phyloP scores from a whole-genome alignment of 805 yeast genomes.

The Pichia cabralensis region DNA sequence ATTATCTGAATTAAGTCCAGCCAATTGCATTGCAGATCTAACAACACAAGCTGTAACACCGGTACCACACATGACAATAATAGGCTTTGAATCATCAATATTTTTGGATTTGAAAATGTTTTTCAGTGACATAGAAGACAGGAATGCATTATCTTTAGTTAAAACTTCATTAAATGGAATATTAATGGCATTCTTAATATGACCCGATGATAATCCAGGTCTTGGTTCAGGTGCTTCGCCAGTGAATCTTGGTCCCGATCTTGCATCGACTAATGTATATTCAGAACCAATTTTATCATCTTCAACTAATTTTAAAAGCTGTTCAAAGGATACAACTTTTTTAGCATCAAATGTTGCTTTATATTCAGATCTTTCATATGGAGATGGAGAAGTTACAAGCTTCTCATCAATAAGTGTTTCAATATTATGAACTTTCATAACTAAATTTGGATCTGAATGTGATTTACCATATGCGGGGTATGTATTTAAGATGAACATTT shows the following conservation, averaged over 20 bases:
- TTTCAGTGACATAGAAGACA: slow-evolving; percentile 35
- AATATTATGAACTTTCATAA: slow-evolving; percentile 13
- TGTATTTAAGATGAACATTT: slow-evolving; percentile 60
- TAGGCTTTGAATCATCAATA: slow-evolving; percentile 42
- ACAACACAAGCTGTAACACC: slow-evolving; percentile 93
- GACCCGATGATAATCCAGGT: slow-evolving; percentile 82
- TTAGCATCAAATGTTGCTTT: slow-evolving; percentile 28
- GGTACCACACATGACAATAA: slow-evolving; percentile 88
- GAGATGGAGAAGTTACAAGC: slow-evolving; percentile 16
- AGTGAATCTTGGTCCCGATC: slow-evolving; percentile 62
- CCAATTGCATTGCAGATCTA: slow-evolving; percentile 59
- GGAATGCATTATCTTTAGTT: slow-evolving; percentile 38
- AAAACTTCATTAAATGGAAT: slow-evolving; percentile 65
- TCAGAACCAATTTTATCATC: slow-evolving; percentile 33
- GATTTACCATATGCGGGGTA: slow-evolving; percentile 30
- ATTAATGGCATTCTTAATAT: slow-evolving; percentile 70
- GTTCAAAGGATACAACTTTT: slow-evolving; percentile 59
- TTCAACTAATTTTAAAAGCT: slow-evolving; percentile 49
- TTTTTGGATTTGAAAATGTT: slow-evolving; percentile 35
- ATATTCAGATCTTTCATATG: slow-evolving; percentile 23
- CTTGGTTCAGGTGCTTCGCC: slow-evolving; percentile 86
- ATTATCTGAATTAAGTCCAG: slow-evolving; percentile 34
- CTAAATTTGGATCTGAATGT: slow-evolving; percentile 17
- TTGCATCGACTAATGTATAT: slow-evolving; percentile 68
- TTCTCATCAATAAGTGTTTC: slow-evolving; percentile 17